Conservation (phyloP, 345 rosid species). For the Capsella bursapastoris region DNA sequence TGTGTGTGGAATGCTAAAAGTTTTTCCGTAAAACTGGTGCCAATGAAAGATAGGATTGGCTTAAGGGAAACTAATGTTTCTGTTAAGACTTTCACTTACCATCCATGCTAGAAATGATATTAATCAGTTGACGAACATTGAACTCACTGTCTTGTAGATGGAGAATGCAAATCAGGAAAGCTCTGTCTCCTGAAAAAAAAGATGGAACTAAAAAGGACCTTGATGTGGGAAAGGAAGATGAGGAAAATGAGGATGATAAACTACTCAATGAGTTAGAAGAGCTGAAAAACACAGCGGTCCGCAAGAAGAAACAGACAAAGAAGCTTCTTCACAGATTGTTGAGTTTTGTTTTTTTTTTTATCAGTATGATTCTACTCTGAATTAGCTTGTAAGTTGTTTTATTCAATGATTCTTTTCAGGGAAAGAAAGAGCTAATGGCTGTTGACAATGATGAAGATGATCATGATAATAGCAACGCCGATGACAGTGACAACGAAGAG, state of each 20-base stretch:
- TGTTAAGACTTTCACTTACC: constrained; percentile 5
- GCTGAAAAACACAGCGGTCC: constrained; percentile 70
- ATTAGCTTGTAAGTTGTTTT: not conserved
- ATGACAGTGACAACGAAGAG: constrained; percentile 63
- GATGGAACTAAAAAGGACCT: constrained; percentile 46
- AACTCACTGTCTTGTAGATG: constrained; percentile 58
- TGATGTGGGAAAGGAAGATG: constrained; percentile 51
- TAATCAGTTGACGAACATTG: not conserved
- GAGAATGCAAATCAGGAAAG: constrained; percentile 85
- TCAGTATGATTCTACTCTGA: not conserved
- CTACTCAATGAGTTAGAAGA: constrained; percentile 95
- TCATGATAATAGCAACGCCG: constrained; percentile 48
- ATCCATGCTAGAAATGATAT: not conserved
- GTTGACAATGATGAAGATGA: constrained; percentile 61
- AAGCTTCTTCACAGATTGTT: constrained; percentile 44
- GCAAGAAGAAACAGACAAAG: constrained; percentile 77
- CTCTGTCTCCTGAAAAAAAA: constrained; percentile 69
- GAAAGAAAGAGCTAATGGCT: constrained; percentile 81
- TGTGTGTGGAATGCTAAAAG: too few relatives aligned
- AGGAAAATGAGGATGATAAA: constrained; percentile 79
- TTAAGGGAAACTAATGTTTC: constrained; percentile 7
- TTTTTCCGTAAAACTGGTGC: too few relatives aligned
- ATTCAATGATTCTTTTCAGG: constrained; percentile 52
- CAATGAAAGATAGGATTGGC: too few relatives aligned
- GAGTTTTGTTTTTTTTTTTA: too few relatives aligned